Conservation (phyloP, 164 flowering plant genomes). For the Magnolia kwangsiensis region DNA sequence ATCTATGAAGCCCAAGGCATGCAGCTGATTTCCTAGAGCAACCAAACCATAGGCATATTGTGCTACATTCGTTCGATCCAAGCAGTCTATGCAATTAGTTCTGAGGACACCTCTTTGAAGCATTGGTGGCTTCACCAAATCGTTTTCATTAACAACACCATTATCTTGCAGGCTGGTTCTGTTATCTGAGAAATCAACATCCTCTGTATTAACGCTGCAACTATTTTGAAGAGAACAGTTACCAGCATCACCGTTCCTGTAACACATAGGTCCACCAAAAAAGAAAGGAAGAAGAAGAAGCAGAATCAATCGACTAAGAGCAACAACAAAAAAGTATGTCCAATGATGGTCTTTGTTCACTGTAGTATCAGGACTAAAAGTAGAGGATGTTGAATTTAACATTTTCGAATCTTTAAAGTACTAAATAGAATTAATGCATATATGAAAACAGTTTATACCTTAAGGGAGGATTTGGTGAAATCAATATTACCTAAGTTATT, state of each 20-base stretch:
- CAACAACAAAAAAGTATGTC: not conserved
- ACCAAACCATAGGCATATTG: conserved; percentile 88
- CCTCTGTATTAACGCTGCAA: conserved; percentile 23
- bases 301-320: not conserved
- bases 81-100: conserved; percentile 96
- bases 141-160: conserved; percentile 16
- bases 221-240: conserved; percentile 15
- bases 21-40: conserved; percentile 82
- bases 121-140: conserved; percentile 34
- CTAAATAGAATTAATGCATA: too few species aligned
- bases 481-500: too few species aligned
- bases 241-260: conserved; percentile 36
- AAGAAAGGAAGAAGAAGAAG: not conserved
- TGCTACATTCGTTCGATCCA: conserved; percentile 97
- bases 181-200: conserved; percentile 27
- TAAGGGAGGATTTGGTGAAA: too few species aligned
- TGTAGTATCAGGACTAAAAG: too few species aligned
- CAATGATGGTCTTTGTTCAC: too few species aligned
- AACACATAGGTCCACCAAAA: not conserved
- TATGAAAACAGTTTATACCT: too few species aligned
- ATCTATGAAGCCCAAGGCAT: conserved; percentile 56
- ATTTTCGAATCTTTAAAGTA: too few species aligned
- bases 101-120: conserved; percentile 83
- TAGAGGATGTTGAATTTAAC: too few species aligned
- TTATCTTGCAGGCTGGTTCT: conserved; percentile 23